phyloP scores from a whole-genome alignment of 2,329 filamentous ascomycete species.

The Scleromitrula shiraiana region DNA sequence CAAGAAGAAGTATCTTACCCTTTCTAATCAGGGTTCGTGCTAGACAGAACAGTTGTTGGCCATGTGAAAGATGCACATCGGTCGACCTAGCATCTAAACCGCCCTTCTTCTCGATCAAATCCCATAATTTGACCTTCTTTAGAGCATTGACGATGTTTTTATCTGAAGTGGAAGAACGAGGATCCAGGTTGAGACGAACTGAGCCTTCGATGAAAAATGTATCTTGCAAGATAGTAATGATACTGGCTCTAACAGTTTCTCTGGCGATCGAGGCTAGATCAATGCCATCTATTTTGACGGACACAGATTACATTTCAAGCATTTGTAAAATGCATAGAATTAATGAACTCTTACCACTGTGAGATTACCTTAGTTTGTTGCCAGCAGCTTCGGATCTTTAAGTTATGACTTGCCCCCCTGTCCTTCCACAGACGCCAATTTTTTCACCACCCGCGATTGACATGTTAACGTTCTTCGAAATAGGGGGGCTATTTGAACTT shows the following conservation, averaged over 20 bases:
- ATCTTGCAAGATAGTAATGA: constrained; percentile 38
- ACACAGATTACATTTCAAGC: constrained; percentile 66
- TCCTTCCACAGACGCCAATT: constrained; percentile 42
- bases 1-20: too few species aligned
- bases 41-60: constrained; percentile 43
- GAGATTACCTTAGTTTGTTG: not conserved
- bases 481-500: not conserved
- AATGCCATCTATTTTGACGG: constrained; percentile 35
- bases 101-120: constrained; percentile 32
- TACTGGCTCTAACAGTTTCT: constrained; percentile 32
- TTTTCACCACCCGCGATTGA: constrained; percentile 42
- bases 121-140: constrained; percentile 37
- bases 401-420: constrained; percentile 18
- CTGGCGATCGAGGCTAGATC: constrained; percentile 34
- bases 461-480: constrained; percentile 29
- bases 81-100: constrained; percentile 27
- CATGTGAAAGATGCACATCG: constrained; percentile 54
- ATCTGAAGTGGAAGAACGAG: constrained; percentile 24
- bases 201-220: constrained; percentile 34
- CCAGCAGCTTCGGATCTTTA: not conserved
- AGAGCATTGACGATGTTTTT: constrained; percentile 38
- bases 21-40: constrained; percentile 36
- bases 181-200: constrained; percentile 32
- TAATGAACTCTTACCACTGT: constrained; percentile 39
- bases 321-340: constrained; percentile 47